Evolutionary conservation across 2,329 filamentous ascomycete genomes (phyloP), one percentile per base, ranked within the genome.

Genomic region (Colletotrichum simmondsii): DNA sequence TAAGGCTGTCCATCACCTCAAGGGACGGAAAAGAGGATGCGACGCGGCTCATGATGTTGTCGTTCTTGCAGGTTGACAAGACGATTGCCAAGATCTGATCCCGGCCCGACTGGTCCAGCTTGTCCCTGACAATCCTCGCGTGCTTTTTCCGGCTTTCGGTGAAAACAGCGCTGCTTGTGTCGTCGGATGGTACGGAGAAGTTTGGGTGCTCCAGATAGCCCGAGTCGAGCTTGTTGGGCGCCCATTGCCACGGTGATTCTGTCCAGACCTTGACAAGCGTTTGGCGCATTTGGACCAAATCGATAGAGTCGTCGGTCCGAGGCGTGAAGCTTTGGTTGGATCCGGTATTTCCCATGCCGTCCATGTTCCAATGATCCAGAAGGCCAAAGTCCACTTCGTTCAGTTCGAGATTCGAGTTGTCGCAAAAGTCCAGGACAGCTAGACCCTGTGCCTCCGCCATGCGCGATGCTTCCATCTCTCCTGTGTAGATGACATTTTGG

Each of bases 11-110:
- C 72, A 93, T 83, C 3, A 90, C 79, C 26, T 90, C 87, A 22
- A 89, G 85, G 1, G 89, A 90, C 0, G 91, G 90, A 74, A 93
- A 93, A 0, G 91, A 91, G 1, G 86, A 88, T 22, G 87, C 89
- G 24, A 90, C 88, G 62, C 84, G 87, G 72, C 78, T 87, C 80
- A 81, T 87, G 81, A 80, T 87, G 76, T 82, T 81, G 74, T 84
- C 84, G 52, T 83, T 84, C 59, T 87, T 88, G 76, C 88, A 92
- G 4, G 88, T 90, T 62, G 87, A 85, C 46, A 94, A 82, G 1
- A 94, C 88, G 71, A 93, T 86, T 12, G 88, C 91, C 68, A 94
- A 83, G 1, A 93, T 87, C 59, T 87, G 87, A 79, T 94, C 92
- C 4, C 91, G 87, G 24, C 83, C 85, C 6, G 86, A 81, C 28